Conservation (phyloP, 257 asterid species). For the Nicotiana paniculata region DNA sequence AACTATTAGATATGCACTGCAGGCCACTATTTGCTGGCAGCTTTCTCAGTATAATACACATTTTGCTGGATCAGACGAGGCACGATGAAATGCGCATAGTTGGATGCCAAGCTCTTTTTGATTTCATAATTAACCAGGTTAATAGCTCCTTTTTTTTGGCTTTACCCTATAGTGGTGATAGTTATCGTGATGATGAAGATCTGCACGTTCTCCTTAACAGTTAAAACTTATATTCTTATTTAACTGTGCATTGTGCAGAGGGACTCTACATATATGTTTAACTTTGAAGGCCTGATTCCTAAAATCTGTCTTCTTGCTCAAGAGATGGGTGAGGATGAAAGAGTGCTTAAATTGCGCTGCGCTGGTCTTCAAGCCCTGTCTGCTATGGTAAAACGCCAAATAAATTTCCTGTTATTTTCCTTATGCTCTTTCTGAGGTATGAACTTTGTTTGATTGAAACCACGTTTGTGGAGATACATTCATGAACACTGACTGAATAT, state of each 20-base stretch:
- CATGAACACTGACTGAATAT: neutral
- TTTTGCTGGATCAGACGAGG: constrained; percentile 57
- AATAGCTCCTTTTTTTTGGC: neutral
- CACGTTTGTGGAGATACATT: neutral
- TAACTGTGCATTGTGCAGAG: constrained; percentile 29
- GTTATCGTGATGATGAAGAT: neutral
- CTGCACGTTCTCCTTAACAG: neutral
- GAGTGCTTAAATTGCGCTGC: constrained; percentile 39
- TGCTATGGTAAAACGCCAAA: constrained; percentile 41
- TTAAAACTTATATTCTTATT: neutral
- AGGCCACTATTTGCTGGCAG: constrained; percentile 84
- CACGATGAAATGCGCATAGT: constrained; percentile 55
- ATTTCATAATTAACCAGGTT: constrained; percentile 73
- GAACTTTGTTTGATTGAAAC: neutral
- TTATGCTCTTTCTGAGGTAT: neutral
- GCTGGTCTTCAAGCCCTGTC: constrained; percentile 75
- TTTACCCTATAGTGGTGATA: neutral
- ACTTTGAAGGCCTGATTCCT: constrained; percentile 65
- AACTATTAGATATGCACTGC: constrained; percentile 14
- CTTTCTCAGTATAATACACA: constrained; percentile 51
- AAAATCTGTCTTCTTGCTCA: constrained; percentile 64
- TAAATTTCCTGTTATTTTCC: neutral
- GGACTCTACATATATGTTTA: constrained; percentile 64
- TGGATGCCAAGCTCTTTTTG: constrained; percentile 68
- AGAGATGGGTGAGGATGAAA: constrained; percentile 61